Evolutionary conservation across 2,329 filamentous ascomycete genomes (phyloP).

Genomic region (Stemphylium beticola): DNA sequence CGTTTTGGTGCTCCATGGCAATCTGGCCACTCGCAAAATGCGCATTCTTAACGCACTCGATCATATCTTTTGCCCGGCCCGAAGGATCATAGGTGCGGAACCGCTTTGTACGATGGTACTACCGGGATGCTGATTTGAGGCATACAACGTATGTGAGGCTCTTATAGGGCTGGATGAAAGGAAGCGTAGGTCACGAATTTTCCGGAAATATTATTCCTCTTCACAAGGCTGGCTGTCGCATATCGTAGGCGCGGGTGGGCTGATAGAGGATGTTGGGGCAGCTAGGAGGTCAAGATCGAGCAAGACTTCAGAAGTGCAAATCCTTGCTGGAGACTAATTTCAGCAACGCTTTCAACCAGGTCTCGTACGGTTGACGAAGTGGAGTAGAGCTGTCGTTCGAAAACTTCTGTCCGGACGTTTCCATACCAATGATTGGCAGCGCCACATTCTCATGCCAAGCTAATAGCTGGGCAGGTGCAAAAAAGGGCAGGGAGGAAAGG

Average conservation of each 20-base stretch:
- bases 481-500: too few relatives aligned
- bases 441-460: too few relatives aligned
- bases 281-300: too few relatives aligned
- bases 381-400: too few relatives aligned
- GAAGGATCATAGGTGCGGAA: conserved; percentile 7
- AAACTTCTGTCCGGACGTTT: too few relatives aligned
- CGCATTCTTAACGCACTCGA: not conserved
- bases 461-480: too few relatives aligned
- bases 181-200: not conserved
- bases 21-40: not conserved
- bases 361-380: too few relatives aligned
- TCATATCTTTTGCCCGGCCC: conserved; percentile 2
- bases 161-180: conserved; percentile 8
- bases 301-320: too few relatives aligned
- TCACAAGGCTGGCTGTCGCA: not conserved
- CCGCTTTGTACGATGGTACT: not conserved
- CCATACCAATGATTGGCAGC: too few relatives aligned
- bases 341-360: too few relatives aligned
- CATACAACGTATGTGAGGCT: not conserved
- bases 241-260: not conserved
- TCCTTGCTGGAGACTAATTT: too few relatives aligned
- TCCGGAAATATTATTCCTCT: not conserved
- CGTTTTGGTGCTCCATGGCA: not conserved
- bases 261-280: too few relatives aligned
- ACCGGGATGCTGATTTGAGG: not conserved